Conservation (phyloP, 148 eudicot genomes). For the Vaccinium darrowii region DNA sequence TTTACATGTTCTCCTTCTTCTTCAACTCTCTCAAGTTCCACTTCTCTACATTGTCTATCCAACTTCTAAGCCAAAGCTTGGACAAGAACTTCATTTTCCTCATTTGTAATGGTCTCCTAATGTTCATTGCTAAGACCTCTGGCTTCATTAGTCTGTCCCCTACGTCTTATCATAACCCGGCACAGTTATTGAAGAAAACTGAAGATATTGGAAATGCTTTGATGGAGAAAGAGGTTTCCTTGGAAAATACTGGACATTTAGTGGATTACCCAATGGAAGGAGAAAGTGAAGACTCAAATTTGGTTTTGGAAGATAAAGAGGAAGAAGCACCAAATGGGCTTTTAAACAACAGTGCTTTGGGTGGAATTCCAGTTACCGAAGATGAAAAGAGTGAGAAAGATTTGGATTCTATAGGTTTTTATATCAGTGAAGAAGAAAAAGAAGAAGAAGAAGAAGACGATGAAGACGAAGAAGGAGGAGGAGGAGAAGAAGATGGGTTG, state of each 20-base stretch:
- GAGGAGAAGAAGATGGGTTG: constrained; percentile 23
- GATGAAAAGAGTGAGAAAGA: constrained; percentile 21
- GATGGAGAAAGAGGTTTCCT: constrained; percentile 9
- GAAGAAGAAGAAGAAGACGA: constrained; percentile 45
- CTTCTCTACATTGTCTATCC: constrained; percentile 29
- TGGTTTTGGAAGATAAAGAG: constrained; percentile 13
- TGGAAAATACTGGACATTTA: background rate
- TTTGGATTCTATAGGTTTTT: background rate
- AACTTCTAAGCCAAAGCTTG: constrained; percentile 26
- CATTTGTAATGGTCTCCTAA: constrained; percentile 67
- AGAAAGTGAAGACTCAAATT: background rate
- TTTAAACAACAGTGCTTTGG: background rate
- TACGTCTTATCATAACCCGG: background rate
- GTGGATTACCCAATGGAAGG: constrained; percentile 3
- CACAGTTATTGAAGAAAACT: background rate
- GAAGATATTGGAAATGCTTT: constrained; percentile 4
- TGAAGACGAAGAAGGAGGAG: constrained; percentile 38
- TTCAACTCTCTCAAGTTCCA: constrained; percentile 32
- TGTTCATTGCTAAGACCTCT: constrained; percentile 60
- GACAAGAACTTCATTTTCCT: constrained; percentile 62
- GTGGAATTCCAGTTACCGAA: constrained; percentile 8
- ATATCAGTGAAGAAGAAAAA: constrained; percentile 46
- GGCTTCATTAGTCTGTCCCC: constrained; percentile 16
- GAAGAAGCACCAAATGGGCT: constrained; percentile 26
- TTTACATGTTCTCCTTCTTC: constrained; percentile 46